Base-by-base conservation (phyloP, 352 stramenopile genomes). In the Pythium periplocum region DNA sequence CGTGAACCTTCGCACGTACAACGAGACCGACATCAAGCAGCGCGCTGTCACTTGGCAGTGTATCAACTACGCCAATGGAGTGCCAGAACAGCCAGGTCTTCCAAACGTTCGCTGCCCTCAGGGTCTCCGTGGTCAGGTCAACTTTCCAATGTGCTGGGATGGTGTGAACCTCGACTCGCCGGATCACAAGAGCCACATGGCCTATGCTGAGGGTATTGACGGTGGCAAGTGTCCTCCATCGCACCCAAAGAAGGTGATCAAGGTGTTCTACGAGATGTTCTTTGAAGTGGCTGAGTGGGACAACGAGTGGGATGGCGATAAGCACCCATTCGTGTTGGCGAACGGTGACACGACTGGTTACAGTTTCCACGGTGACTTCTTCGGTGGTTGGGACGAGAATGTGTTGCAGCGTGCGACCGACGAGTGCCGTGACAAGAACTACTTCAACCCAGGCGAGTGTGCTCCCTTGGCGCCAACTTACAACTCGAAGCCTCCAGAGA, bases 111-210 rank as follows among this genome's bases (percentile, higher is more conserved):
- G 74, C 32, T 81, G 68, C 33, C 71, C 68, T 10, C 57, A 78
- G 3, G 68, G 71, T 2, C 44, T 82, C 6, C 71, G 69, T n/a
- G 66, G 66, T 12, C 71, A 82, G 39, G 68, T 82, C 30, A 82
- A 78, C 50, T 82, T 82, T 42, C 68, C 71, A 32, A 82, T 82
- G 68, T 82, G 69, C 49, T 78, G 71, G 71, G 61, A 82, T 40
- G 68, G 66, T 35, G 64, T 65, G 33, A 60, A 82, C 40, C 59
- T 75, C 33, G 71, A 82, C 53, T 82, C 71, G 17, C 48, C 53
- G 0, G 66, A 82, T 47, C 71, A 82, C 63, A 77, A 76, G 61
- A 76, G 68, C 1, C 71, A 78, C 53, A 58, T 82, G 26, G 66
- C 71, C 1, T 82, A 82, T 47, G 71, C 71, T 12, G 65, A 68